Percentiles rank a stretch among this genome's conserved stretches.
These are phyloP conservation scores for Podila clonocystis DNA, from an alignment of 192 early-diverging fungal genomes.

Conservation along the genomic window DNA sequence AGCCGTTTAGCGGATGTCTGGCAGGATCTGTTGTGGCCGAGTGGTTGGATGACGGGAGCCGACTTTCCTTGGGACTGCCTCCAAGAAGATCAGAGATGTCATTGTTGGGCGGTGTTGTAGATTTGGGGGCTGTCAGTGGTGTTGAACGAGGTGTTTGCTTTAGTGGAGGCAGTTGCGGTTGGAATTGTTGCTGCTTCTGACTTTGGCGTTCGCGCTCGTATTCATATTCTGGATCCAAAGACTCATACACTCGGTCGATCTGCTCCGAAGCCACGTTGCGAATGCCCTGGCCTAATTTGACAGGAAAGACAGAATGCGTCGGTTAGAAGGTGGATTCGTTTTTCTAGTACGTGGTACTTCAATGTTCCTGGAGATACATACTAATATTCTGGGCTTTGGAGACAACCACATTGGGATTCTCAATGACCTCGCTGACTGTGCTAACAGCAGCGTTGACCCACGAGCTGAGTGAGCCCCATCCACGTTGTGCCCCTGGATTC, in stretches of 20 bases:
- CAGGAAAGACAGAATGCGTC: background rate
- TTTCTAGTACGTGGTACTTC: too few species aligned
- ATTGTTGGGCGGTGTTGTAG: background rate
- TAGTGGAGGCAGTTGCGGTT: background rate
- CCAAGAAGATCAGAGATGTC: slow-evolving; percentile 24
- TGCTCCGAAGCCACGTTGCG: slow-evolving; percentile 42
- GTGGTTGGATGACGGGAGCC: background rate
- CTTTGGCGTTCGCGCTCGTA: slow-evolving; percentile 33
- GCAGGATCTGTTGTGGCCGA: background rate
- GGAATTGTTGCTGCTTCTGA: background rate
- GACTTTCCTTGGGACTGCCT: background rate
- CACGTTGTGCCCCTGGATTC: background rate
- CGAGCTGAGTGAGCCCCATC: slow-evolving; percentile 42
- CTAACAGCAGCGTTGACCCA: slow-evolving; percentile 48
- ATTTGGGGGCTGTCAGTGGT: background rate
- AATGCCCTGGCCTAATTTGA: slow-evolving; percentile 28
- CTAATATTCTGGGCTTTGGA: slow-evolving; percentile 37
- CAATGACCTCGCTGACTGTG: slow-evolving; percentile 45
- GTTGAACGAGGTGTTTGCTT: background rate
- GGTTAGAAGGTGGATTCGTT: background rate
- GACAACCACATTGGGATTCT: slow-evolving; percentile 44
- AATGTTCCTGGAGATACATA: background rate
- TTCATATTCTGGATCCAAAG: slow-evolving; percentile 42
- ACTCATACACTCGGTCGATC: slow-evolving; percentile 49
- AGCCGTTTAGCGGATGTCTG: background rate